Conservation (phyloP, 108 stramenopile species). For the Skeletonema marinoi region DNA sequence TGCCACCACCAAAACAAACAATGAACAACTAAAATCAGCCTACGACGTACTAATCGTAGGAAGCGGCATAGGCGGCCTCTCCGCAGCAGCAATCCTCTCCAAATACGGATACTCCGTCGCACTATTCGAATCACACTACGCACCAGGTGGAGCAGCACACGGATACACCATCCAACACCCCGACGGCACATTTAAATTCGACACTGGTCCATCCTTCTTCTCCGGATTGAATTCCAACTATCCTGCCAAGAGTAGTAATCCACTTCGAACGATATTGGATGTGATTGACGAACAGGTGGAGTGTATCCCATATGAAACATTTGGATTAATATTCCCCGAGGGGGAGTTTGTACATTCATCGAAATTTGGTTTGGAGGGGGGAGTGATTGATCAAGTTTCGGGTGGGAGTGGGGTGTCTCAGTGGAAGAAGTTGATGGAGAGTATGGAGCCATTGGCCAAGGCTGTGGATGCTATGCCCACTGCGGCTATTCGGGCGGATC, state of each 20-base stretch:
- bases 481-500: constrained; percentile 63
- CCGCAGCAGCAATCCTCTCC: constrained; percentile 71
- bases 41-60: constrained; percentile 82
- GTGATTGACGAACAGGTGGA: constrained; percentile 64
- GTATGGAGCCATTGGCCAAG: constrained; percentile 63
- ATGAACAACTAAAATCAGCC: neutral
- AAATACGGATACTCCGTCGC: constrained; percentile 79
- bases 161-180: constrained; percentile 46
- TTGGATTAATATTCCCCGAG: constrained; percentile 73
- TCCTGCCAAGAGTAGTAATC: constrained; percentile 64
- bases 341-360: constrained; percentile 69
- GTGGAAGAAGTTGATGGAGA: constrained; percentile 60
- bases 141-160: constrained; percentile 84
- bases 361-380: constrained; percentile 46
- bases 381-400: constrained; percentile 43
- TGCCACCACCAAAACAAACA: neutral
- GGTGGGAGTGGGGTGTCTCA: constrained; percentile 39
- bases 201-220: constrained; percentile 91
- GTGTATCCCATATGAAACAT: constrained; percentile 61
- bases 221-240: constrained; percentile 70
- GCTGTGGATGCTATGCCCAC: constrained; percentile 81
- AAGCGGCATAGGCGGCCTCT: constrained; percentile 88
- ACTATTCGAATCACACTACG: constrained; percentile 84
- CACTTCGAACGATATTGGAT: constrained; percentile 67
- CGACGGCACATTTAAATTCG: constrained; percentile 72